Evolutionary conservation across 768 basidiomycete genomes (phyloP), one percentile per base, ranked within the genome.

Genomic region (Rhodotorula diobovata): DNA sequence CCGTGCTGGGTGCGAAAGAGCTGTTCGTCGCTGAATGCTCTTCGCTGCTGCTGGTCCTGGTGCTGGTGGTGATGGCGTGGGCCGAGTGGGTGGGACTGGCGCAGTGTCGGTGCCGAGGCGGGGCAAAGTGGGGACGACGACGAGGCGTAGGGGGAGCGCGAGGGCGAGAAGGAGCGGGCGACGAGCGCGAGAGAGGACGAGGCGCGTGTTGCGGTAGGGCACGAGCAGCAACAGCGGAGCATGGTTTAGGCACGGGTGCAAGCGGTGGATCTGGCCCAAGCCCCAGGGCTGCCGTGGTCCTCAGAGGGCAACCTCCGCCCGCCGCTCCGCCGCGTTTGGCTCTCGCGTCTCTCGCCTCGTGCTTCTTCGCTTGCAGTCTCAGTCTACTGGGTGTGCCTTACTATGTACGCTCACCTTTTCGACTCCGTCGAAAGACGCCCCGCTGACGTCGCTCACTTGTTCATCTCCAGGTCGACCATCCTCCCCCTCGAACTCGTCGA

Each of bases 401-500:
- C n/a, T n/a, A 11, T 43, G 41, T 43, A 18, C 41, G 41, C 14
- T 39, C 39, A 39, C 39, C 39, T 14, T 21, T 35, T 56, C 9
- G 16, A 43, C 28, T 41, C 21, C 2, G 10, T 23, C 34, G 30
- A 21, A 15, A 23, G 25, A 41, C 48, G 16, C 20, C 46, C 0
- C 3, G 11, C 56, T 50, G 51, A 16, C 18, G 21, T 16, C 10
- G 18, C 15, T 32, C 23, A 8, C 46, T 2, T 30, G 28, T 43
- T 32, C 30, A 18, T 34, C 58, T 16, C 21, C 67, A 50, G 48
- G 16, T 69, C 74, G 0, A 69, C 70, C 18, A 71, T 72, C 56
- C 74, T 75, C 71, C 74, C 74, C 16, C 74, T 72, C 65, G 95
- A 98, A 81, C 85, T 99, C 55, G 95, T 99, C 78, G 95, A 99